phyloP scores from a whole-genome alignment of 1,284 basidiomycete genomes.

The Xerocomus nothofagi region DNA sequence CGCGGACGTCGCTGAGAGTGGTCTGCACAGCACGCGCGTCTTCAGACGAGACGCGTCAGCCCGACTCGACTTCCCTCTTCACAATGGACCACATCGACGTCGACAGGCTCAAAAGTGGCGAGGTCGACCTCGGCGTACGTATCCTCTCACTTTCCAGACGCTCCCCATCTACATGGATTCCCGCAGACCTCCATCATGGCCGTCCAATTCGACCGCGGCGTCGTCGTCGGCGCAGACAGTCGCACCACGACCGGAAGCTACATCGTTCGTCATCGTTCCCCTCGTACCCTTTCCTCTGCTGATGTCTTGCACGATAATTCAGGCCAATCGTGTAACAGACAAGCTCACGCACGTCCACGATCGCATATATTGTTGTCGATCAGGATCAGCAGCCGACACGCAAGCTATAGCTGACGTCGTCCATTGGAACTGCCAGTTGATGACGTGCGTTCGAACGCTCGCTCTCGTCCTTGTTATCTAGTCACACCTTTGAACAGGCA shows the following conservation, averaged over 20 bases:
- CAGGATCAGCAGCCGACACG: slow-evolving; percentile 97
- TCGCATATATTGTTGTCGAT: slow-evolving; percentile 98
- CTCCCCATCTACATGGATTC: slow-evolving; percentile 3
- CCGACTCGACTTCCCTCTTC: slow-evolving; percentile 16
- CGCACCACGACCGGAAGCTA: slow-evolving; percentile 96
- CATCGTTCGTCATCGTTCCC: slow-evolving; percentile 61
- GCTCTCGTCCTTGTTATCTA: neutral
- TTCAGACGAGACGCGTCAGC: slow-evolving; percentile 63
- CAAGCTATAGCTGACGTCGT: slow-evolving; percentile 96
- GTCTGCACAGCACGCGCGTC: slow-evolving; percentile 24
- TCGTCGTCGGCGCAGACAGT: slow-evolving; percentile 96
- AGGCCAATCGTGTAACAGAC: slow-evolving; percentile 99
- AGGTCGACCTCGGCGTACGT: slow-evolving; percentile 93
- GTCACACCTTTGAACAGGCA: slow-evolving; percentile 50
- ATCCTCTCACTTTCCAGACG: neutral
- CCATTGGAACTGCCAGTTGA: slow-evolving; percentile 84
- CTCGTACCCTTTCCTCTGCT: neutral
- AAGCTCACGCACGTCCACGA: slow-evolving; percentile 97
- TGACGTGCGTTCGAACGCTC: slow-evolving; percentile 49
- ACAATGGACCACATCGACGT: slow-evolving; percentile 73
- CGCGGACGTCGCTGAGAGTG: slow-evolving; percentile 13
- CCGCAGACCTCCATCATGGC: slow-evolving; percentile 98
- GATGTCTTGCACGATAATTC: slow-evolving; percentile 1
- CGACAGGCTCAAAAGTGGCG: slow-evolving; percentile 82
- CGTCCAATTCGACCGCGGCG: slow-evolving; percentile 93